Base-by-base conservation (phyloP, 2,329 filamentous ascomycete species). In the Fusarium longipes region DNA sequence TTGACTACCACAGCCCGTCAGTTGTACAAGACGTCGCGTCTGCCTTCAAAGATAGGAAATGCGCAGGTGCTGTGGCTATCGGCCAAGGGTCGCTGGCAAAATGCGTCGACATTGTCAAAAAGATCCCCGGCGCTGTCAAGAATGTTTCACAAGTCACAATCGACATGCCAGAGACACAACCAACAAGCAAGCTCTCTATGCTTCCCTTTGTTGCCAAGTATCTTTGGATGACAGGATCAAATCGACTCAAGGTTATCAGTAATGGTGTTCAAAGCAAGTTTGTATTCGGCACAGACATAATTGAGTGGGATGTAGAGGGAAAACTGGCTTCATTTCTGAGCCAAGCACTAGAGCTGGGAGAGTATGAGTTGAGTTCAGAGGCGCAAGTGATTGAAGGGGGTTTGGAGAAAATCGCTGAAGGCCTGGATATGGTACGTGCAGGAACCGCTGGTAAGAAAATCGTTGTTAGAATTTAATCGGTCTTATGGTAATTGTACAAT, bases 221-320 rank as follows among this genome's bases (percentile, higher is more conserved):
- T n/a, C 8, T 61, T 1, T 61, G 58, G 56, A 6, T 61, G 1
- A n/a, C 57, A 0, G 40, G 45, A 3, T 9, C 45, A 6, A 60
- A 20, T 7, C 40, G 20, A 2, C 15, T 61, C 0, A 61, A 61
- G 9, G 56, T 61, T 9, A 0, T 35, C 2, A 45, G 4, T 1
- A 61, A 38, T 24, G 56, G 58, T 3, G 39, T 61, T 0, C 33
- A 24, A 11, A 45, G 56, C 33, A 61, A 61, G 9, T 61, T 61
- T 30, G 58, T 61, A 5, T 61, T 61, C 11, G 58, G 56, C 0
- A 61, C 58, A 0, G 58, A 61, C 3, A 36, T 61, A 0, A 45
- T 61, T 1, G 58, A 61, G 1, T 61, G 58, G 58, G 58, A 61
- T 22, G 9, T 0, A 0, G 33, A 61, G 1, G 56, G 39, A 0